A percentile compares a stretch with the other conserved stretches of the same genome.
Conservation (phyloP, 306 rosid genomes). For the Argentina anserina region DNA sequence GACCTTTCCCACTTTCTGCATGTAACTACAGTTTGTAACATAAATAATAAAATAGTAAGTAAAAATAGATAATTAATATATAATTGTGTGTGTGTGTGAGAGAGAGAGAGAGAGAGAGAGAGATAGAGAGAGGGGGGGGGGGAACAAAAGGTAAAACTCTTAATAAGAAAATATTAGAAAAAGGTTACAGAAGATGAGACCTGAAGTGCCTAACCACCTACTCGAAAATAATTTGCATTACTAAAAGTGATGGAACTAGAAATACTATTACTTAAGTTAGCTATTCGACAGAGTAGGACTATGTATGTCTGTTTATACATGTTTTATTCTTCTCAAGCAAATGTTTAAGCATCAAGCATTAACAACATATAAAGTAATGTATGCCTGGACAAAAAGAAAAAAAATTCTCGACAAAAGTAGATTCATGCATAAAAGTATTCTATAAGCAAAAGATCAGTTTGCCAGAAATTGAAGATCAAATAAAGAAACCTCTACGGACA, state of each 20-base stretch:
- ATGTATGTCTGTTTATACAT: background rate
- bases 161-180: no score
- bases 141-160: no score
- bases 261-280: background rate
- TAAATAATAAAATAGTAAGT: constrained; percentile 9
- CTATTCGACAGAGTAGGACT: background rate
- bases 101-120: background rate
- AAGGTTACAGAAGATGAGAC: no score
- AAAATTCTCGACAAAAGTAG: background rate
- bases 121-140: background rate
- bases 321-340: background rate
- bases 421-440: background rate
- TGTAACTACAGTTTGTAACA: constrained; percentile 50
- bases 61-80: background rate
- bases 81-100: no score
- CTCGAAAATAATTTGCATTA: background rate
- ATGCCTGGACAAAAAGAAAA: background rate
- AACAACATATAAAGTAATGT: background rate
- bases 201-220: background rate
- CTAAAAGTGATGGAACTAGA: background rate
- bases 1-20: constrained; percentile 88
- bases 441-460: background rate
- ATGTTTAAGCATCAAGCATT: background rate
- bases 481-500: background rate
- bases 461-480: background rate